These are phyloP conservation scores for Fusarium subtropicale DNA, from an alignment of 2,329 filamentous ascomycete genomes.

Conservation along the genomic window DNA sequence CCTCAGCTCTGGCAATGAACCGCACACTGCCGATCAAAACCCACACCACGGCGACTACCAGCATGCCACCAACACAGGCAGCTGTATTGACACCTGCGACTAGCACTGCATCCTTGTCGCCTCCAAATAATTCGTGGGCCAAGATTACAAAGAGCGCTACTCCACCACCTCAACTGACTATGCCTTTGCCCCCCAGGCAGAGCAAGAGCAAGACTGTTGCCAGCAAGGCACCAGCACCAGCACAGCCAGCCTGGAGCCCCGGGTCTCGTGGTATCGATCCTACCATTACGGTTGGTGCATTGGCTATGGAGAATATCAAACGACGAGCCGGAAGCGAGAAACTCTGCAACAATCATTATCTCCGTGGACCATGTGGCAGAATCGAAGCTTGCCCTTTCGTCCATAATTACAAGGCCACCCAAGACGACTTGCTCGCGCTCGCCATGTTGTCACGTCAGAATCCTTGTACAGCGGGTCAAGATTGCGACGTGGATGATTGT, in stretches of 20 bases:
- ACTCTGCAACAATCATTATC: constrained; percentile 72
- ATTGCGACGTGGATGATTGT: constrained; percentile 68
- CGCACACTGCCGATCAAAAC: constrained; percentile 6
- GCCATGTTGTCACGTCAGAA: constrained; percentile 67
- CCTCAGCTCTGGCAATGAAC: constrained; percentile 7
- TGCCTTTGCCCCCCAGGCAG: constrained; percentile 54
- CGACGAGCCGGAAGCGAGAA: constrained; percentile 66
- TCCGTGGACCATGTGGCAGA: constrained; percentile 68
- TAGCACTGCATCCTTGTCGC: constrained; percentile 43
- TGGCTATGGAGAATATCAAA: constrained; percentile 66
- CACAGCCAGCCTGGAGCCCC: constrained; percentile 61
- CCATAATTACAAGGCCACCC: constrained; percentile 64
- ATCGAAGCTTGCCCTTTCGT: constrained; percentile 67
- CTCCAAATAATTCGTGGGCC: constrained; percentile 48
- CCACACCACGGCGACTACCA: constrained; percentile 21
- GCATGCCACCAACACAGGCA: constrained; percentile 19
- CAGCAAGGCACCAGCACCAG: constrained; percentile 40
- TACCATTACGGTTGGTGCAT: constrained; percentile 60
- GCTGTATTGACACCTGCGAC: constrained; percentile 43
- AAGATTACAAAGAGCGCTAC: constrained; percentile 56
- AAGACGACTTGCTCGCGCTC: constrained; percentile 68
- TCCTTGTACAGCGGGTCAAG: constrained; percentile 67
- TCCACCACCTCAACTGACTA: constrained; percentile 54
- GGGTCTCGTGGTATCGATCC: constrained; percentile 66
- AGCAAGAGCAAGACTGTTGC: constrained; percentile 40